Evolutionary conservation across 441 rosid genomes (phyloP), one percentile per base, ranked within the genome.

Genomic region (Jatropha podagrica): DNA sequence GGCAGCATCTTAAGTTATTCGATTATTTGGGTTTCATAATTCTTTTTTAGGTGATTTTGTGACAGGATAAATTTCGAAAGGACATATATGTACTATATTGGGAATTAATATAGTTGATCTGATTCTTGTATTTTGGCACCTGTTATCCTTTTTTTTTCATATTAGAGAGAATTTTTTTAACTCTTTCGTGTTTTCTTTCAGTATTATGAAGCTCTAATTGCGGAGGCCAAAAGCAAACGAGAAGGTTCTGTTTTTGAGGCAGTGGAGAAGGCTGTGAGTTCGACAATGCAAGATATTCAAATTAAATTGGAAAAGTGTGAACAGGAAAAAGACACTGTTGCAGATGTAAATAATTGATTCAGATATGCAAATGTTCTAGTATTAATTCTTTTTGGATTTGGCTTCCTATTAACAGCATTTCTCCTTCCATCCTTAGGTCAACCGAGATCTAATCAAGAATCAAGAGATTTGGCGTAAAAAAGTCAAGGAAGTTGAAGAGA

Each of bases 161-260:
- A 12, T 4, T 8, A 69, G 20, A 10, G 58, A 20, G 48, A 66
- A 51, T 32, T 48, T 17, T 69, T 44, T 17, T 60, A 37, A 55
- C 17, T 27, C 4, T 68, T 69, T 59, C 52, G 2, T 67, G 52
- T 27, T 73, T 74, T 77, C 13, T 77, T 68, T 71, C 88, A 92
- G 99, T 81, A 95, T 80, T 93, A 92, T 72, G 97, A 95, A 82
- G 86, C 97, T 76, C 84, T 88, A 38, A 87, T 93, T 68, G 80
- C 81, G 13, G 99, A 95, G 79, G 92, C 88, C 76, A 93, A 86
- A 90, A 88, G 87, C 80, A 91, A 84, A 80, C 86, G 87, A 78
- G 95, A 95, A 48, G 85, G 82, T 83, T 75, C 75, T 40, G 77
- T 85, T 65, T 56, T 84, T 6, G 94, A 89, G 76, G 90, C 92